These are phyloP conservation scores for Entonaema liquescens DNA, from an alignment of 495 filamentous ascomycete species.

Conservation along the genomic window DNA sequence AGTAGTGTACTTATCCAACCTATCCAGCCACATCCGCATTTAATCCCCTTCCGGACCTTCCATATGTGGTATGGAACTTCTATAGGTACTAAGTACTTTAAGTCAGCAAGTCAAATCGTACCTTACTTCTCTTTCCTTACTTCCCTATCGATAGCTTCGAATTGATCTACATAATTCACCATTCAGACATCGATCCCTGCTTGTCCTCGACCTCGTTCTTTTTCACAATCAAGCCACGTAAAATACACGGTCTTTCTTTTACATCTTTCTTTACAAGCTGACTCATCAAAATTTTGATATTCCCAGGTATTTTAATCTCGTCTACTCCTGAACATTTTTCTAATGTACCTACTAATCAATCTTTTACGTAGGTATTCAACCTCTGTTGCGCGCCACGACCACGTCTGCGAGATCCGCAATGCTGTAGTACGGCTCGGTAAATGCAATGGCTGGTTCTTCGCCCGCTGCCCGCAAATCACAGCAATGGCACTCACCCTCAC, in stretches of 20 bases:
- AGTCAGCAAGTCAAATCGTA: background rate
- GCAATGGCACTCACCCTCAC: conserved; percentile 49
- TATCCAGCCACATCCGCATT: background rate
- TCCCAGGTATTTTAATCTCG: background rate
- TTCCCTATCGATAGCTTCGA: conserved; percentile 25
- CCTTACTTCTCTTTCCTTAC: background rate
- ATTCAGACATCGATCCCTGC: conserved; percentile 11
- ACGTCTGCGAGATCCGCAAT: conserved; percentile 19
- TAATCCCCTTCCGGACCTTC: background rate
- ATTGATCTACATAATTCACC: conserved; percentile 22
- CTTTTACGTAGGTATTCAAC: background rate
- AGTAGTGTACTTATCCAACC: too few relatives aligned
- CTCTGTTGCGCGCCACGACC: background rate
- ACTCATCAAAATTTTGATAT: background rate
- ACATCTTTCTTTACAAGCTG: background rate
- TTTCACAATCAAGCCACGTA: background rate
- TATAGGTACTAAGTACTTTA: too few relatives aligned
- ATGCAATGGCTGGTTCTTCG: conserved; percentile 52
- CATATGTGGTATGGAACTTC: background rate
- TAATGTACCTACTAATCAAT: background rate
- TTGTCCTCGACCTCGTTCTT: conserved; percentile 17
- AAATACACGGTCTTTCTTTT: background rate
- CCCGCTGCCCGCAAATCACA: conserved; percentile 47
- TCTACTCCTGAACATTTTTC: background rate
- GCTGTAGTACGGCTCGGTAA: conserved; percentile 19